Conservation (phyloP, 2,329 filamentous ascomycete genomes). For the Calonectria fujianensis region DNA sequence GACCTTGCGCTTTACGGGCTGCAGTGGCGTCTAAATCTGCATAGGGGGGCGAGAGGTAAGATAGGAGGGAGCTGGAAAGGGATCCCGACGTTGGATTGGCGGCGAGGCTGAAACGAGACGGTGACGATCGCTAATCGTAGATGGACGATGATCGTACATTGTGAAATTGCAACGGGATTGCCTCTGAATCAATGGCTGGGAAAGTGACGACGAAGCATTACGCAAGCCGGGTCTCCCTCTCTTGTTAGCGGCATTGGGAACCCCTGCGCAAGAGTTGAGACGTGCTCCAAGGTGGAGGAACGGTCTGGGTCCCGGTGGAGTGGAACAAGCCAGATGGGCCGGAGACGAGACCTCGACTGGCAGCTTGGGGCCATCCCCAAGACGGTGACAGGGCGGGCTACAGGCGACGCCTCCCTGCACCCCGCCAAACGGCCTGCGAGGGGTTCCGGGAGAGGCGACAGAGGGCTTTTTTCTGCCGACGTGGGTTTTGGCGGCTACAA, state of each 20-base stretch:
- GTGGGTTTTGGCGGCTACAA: constrained; percentile 30
- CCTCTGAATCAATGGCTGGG: constrained; percentile 19
- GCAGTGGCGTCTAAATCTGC: not conserved
- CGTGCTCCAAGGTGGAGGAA: constrained; percentile 44
- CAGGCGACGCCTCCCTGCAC: constrained; percentile 23
- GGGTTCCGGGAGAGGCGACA: constrained; percentile 12
- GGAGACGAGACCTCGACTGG: constrained; percentile 7
- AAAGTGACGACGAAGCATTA: constrained; percentile 45
- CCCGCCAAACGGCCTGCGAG: constrained; percentile 20
- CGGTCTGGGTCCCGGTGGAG: constrained; percentile 50
- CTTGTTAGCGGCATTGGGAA: constrained; percentile 15
- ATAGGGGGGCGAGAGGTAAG: not conserved
- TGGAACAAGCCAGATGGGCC: constrained; percentile 41
- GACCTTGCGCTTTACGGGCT: not conserved
- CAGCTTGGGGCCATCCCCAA: constrained; percentile 25
- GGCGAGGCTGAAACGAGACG: constrained; percentile 17
- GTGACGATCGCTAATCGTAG: constrained; percentile 20
- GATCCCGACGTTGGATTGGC: not conserved
- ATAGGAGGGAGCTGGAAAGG: not conserved
- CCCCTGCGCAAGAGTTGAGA: constrained; percentile 9
- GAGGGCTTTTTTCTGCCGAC: not conserved
- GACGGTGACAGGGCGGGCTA: constrained; percentile 24
- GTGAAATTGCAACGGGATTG: constrained; percentile 24
- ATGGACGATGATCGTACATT: constrained; percentile 16
- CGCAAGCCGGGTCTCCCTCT: constrained; percentile 46